Base-by-base conservation (phyloP, 768 basidiomycete genomes). In the Lactifluus volemus region DNA sequence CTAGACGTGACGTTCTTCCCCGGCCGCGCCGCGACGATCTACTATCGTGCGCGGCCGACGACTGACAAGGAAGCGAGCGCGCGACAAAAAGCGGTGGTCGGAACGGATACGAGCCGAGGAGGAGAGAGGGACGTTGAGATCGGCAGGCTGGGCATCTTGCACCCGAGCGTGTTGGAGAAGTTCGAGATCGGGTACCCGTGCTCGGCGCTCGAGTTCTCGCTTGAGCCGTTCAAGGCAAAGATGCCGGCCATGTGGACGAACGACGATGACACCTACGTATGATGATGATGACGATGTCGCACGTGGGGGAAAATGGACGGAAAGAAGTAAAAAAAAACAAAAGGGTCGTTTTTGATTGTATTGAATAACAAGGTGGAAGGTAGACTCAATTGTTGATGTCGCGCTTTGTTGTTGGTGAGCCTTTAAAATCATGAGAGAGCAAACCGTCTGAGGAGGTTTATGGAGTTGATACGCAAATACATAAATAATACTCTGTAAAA, bases 181-280 rank as follows among this genome's bases (percentile, higher is more conserved):
- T 99, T 96, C 73, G 95, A 98, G 73, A 88, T 98, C 63, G 82
- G 81, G 45, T 95, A 90, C 75, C 96, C 96, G 19, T 98, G 95
- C 75, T 98, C 95, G 38, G 87, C 87, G 7, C 75, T 99, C 58
- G 96, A 99, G 78, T 93, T 99, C 73, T 88, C 86, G 34, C 78
- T 98, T 49, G 95, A 98, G 73, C 90, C 90, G n/a, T 92, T 99
- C 80, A 85, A 89, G 77, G 89, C 86, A 73, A 78, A 80, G 66
- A 78, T 79, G 76, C 76, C 79, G 47, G 77, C 75, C 68, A 73
- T 81, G 60, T 83, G 81, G 81, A 82, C 79, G 51, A 80, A 80
- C 59, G 78, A 79, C 5, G 77, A 81, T 38, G 29, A 15, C 11
- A 7, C 19, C 25, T 29, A 4, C 36, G 6, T 10, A 10, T 36